Base-by-base conservation (phyloP, 768 basidiomycete species). In the Imleria badia region DNA sequence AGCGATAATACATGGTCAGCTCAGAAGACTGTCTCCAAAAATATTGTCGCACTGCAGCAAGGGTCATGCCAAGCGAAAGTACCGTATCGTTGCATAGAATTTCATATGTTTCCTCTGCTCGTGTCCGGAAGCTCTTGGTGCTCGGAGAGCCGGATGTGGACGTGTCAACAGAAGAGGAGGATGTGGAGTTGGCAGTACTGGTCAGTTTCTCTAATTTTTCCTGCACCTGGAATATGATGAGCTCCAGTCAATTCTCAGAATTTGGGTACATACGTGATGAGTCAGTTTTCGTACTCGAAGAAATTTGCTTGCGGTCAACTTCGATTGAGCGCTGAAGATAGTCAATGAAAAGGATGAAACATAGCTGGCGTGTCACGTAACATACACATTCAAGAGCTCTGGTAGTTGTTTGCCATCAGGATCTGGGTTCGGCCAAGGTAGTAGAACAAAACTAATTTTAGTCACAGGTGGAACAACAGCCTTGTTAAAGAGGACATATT, bases 31-130 rank as follows among this genome's bases (percentile, higher is more conserved):
- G 86, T 62, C 83, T 84, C 93, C 92, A 97, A 20, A 94, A 81
- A 62, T 84, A 97, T 69, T 95, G 93, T 56, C 92, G 85, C 54
- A 95, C 87, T 17, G 89, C 89, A 5, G 91, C 95, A 34, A 99
- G 79, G 6, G 91, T 95, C 85, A 96, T 94, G 59, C 86, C 84
- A 26, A 89, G 75, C 22, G 95, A 89, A 33, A 98, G 76, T 15
- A 90, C 75, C n/a, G 80, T 75, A 57, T 92, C 89, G 60, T 91
- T 92, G 72, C 94, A 97, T 26, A 97, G 68, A 41, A 98, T 83
- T 72, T 98, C 95, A 67, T 91, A 88, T 29, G 80, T 64, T 23
- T 93, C 87, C 60, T 93, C 91, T 11, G 82, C 75, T 56, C 72
- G 73, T 9, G 57, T 57, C 55, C 58, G 65, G 54, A 58, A 57